Evolutionary conservation across 805 yeast genomes (phyloP).

Genomic region (Kuraishia capsulata): DNA sequence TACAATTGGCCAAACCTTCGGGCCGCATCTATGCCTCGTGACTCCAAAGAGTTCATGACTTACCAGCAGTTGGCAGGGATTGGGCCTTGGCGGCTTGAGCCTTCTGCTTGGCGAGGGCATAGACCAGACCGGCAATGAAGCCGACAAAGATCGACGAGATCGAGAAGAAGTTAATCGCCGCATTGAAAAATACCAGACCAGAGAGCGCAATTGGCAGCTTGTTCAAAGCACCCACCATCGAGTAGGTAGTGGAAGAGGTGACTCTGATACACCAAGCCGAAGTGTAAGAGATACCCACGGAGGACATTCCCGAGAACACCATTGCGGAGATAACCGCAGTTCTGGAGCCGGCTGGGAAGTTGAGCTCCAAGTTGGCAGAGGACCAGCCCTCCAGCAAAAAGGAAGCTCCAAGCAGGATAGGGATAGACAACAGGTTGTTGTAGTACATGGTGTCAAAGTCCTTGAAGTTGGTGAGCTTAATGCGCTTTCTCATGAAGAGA

Average conservation of each 20-base stretch:
- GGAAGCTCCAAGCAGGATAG: slow-evolving; percentile 72
- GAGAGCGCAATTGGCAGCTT: slow-evolving; percentile 95
- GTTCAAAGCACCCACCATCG: slow-evolving; percentile 99
- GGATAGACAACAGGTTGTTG: slow-evolving; percentile 90
- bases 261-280: slow-evolving; percentile 99
- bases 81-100: slow-evolving; percentile 45
- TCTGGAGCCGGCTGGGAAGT: slow-evolving; percentile 72
- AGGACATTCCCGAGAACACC: slow-evolving; percentile 87
- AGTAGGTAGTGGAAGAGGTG: slow-evolving; percentile 95
- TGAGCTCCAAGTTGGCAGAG: slow-evolving; percentile 56
- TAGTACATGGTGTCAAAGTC: slow-evolving; percentile 98
- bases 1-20: too few relatives aligned
- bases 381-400: slow-evolving; percentile 91
- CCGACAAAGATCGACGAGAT: slow-evolving; percentile 86
- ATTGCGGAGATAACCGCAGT: slow-evolving; percentile 66
- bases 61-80: slow-evolving; percentile 15
- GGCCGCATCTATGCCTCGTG: too few relatives aligned
- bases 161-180: slow-evolving; percentile 88
- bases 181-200: slow-evolving; percentile 91
- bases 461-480: slow-evolving; percentile 92
- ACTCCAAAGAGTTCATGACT: too few relatives aligned
- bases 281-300: slow-evolving; percentile 96
- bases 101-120: slow-evolving; percentile 91
- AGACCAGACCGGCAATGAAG: slow-evolving; percentile 90
- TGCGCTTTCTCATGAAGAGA: slow-evolving; percentile 93